Base-by-base conservation (phyloP, 2,329 filamentous ascomycete genomes). In the Botrytis deweyae region DNA sequence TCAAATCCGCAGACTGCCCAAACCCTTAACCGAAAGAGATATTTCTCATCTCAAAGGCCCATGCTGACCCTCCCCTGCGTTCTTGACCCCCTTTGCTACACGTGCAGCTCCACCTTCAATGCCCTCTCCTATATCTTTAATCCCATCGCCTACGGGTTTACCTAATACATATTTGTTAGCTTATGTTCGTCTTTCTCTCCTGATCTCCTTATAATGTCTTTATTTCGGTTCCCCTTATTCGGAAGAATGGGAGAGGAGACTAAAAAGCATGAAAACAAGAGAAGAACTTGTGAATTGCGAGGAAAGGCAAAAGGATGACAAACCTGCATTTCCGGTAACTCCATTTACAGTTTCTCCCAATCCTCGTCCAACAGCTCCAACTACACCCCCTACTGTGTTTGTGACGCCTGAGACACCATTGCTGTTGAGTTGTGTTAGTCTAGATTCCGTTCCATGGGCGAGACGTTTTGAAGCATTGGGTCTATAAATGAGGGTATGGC, bases 291-390 rank as follows among this genome's bases (percentile, higher is more conserved):
- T 16, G 18, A 2, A 55, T 29, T 18, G 6, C n/a, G 14, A 55
- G n/a, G 52, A 29, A 64, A 29, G 20, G 12, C 20, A 20, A 29
- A 20, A 33, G 38, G 16, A 7, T 10, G 18, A 40, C 66, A 58
- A 29, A 68, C 66, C 66, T 33, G 72, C 71, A 4, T 70, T 73
- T 16, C 78, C 77, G 2, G 77, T 79, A 1, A 77, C 76, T 8
- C 75, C 76, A 55, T 72, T 78, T 33, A 79, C 74, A 4, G 78
- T 79, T 10, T 78, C 77, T n/a, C 78, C 77, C 3, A 78, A 44
- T 3, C 78, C 78, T 22, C 78, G 70, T 16, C 77, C 78, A 5
- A 74, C 78, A 8, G 79, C 73, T 10, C 78, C 78, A 1, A 78
- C 76, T 0, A 79, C 77, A 4, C 75, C 73, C 0, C 78, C 78